These are phyloP conservation scores for Boletus sp. DNA, from an alignment of 768 basidiomycete genomes.

Conservation along the genomic window DNA sequence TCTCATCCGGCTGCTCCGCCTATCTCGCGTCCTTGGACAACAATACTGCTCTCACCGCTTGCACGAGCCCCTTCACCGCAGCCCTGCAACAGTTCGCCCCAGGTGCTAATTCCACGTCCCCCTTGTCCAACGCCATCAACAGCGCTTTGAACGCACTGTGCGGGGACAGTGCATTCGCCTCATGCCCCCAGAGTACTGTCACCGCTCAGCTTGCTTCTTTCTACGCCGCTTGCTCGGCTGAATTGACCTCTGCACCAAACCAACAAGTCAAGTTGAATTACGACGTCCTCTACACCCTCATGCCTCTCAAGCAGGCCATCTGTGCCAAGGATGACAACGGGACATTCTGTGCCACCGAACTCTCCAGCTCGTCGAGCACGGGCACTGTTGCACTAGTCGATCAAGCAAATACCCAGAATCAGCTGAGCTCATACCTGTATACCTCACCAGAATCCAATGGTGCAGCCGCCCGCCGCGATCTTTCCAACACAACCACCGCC, in stretches of 20 bases:
- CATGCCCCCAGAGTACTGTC: conserved; percentile 59
- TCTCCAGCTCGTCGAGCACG: conserved; percentile 32
- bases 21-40: conserved; percentile 65
- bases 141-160: conserved; percentile 58
- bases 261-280: conserved; percentile 59
- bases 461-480: conserved; percentile 25
- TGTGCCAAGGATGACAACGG: conserved; percentile 75
- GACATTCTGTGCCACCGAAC: conserved; percentile 62
- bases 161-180: conserved; percentile 37
- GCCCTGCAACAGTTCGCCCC: conserved; percentile 57
- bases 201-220: conserved; percentile 64
- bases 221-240: conserved; percentile 63
- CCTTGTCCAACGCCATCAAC: conserved; percentile 44
- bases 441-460: conserved; percentile 14
- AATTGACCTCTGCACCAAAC: conserved; percentile 57
- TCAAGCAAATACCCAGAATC: conserved; percentile 8
- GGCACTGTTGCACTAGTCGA: conserved; percentile 15
- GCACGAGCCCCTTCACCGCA: conserved; percentile 58
- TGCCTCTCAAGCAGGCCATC: conserved; percentile 61
- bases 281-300: conserved; percentile 73
- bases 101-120: conserved; percentile 35
- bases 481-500: conserved; percentile 25
- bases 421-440: conserved; percentile 27
- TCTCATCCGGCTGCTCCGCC: conserved; percentile 49
- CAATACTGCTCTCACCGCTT: conserved; percentile 53